Evolutionary conservation across 2,329 filamentous ascomycete species (phyloP).

Genomic region (Madurella fahalii): DNA sequence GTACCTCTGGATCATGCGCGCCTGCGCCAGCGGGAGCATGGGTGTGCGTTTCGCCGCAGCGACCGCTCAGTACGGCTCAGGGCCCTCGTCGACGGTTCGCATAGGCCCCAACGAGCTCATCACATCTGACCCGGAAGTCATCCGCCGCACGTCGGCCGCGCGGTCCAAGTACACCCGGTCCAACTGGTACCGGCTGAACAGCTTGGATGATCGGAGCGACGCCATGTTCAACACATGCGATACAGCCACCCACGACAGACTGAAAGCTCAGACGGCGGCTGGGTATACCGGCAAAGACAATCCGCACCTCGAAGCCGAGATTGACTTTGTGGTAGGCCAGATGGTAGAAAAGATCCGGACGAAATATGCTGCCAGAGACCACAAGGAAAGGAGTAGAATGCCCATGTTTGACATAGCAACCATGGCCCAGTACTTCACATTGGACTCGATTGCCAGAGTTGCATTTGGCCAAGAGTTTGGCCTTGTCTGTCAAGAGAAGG

Average conservation of each 20-base stretch:
- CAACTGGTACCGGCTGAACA: slow-evolving; percentile 42
- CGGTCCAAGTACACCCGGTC: slow-evolving; percentile 31
- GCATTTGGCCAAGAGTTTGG: slow-evolving; percentile 48
- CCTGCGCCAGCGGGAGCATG: slow-evolving; percentile 26
- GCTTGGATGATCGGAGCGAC: slow-evolving; percentile 45
- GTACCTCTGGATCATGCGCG: slow-evolving; percentile 31
- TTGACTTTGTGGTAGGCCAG: slow-evolving; percentile 23
- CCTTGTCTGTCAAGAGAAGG: slow-evolving; percentile 38
- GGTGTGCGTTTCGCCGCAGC: slow-evolving; percentile 23
- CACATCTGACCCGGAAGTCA: slow-evolving; percentile 32
- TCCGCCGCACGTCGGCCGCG: slow-evolving; percentile 30
- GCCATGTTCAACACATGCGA: slow-evolving; percentile 43
- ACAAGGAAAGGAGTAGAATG: background rate
- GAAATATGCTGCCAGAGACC: slow-evolving; percentile 18
- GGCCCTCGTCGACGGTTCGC: slow-evolving; percentile 27
- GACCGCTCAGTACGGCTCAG: slow-evolving; percentile 24
- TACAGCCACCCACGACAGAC: slow-evolving; percentile 27
- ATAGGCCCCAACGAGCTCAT: slow-evolving; percentile 36
- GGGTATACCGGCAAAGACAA: slow-evolving; percentile 31
- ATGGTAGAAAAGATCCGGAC: slow-evolving; percentile 18
- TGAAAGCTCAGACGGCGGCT: slow-evolving; percentile 26
- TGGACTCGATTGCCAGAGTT: slow-evolving; percentile 49
- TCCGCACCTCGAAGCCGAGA: slow-evolving; percentile 24
- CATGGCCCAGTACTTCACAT: slow-evolving; percentile 45
- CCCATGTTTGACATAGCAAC: slow-evolving; percentile 41